Conservation (phyloP, 805 yeast species). For the Wickerhamomyces bisporus region DNA sequence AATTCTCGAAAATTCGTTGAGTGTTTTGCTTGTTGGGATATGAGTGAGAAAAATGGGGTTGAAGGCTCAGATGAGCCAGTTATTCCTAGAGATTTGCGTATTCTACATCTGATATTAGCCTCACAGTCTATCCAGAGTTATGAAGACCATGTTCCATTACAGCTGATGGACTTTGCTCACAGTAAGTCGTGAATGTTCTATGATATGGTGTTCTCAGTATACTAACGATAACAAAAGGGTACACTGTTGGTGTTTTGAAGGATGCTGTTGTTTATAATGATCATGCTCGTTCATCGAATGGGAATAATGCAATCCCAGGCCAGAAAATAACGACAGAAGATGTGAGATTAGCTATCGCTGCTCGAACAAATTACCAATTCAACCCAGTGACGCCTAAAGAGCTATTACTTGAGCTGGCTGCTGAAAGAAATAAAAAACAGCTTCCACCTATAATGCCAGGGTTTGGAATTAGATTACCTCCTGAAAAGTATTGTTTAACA, state of each 20-base stretch:
- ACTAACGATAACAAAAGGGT: no score
- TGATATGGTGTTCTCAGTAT: background rate
- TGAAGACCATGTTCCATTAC: slow-evolving; percentile 94
- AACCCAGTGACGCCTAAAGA: slow-evolving; percentile 96
- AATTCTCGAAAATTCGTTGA: no score
- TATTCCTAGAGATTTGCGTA: slow-evolving; percentile 83
- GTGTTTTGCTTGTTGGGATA: no score
- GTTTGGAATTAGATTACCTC: slow-evolving; percentile 92
- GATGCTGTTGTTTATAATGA: slow-evolving; percentile 90
- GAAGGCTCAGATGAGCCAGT: slow-evolving; percentile 26
- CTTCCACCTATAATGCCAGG: slow-evolving; percentile 88
- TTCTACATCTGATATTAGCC: slow-evolving; percentile 85
- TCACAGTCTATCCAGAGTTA: slow-evolving; percentile 88
- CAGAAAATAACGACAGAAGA: slow-evolving; percentile 79
- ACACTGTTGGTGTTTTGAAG: slow-evolving; percentile 78
- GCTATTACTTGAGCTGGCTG: slow-evolving; percentile 81
- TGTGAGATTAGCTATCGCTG: slow-evolving; percentile 85
- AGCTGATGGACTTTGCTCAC: slow-evolving; percentile 95
- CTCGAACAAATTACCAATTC: slow-evolving; percentile 93
- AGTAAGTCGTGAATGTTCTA: slow-evolving; percentile 26
- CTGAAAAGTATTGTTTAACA: slow-evolving; percentile 93
- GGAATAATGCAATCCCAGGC: slow-evolving; percentile 33
- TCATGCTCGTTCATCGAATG: slow-evolving; percentile 51
- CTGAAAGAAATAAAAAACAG: slow-evolving; percentile 83
- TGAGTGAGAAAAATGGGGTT: slow-evolving; percentile 7